These are phyloP conservation scores for Jamesozyma lodderae DNA, from an alignment of 805 yeast species.

Conservation along the genomic window DNA sequence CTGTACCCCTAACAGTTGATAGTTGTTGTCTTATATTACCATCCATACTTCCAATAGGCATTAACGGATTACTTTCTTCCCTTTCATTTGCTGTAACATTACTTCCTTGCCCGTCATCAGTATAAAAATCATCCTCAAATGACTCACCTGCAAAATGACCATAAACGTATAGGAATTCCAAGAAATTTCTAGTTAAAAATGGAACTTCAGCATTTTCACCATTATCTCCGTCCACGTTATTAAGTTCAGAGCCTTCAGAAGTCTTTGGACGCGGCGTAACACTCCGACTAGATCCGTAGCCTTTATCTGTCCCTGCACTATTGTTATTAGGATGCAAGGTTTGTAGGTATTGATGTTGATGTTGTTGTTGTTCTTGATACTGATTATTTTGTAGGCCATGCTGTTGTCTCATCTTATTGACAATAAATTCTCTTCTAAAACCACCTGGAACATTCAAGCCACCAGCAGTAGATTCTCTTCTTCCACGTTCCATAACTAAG, in stretches of 20 bases:
- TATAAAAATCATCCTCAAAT: conserved; percentile 52
- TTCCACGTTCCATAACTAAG: conserved; percentile 16
- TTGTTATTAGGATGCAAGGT: too few relatives aligned
- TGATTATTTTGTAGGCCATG: not conserved
- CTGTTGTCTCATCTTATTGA: conserved; percentile 31
- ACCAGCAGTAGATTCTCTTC: conserved; percentile 59
- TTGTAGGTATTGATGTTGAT: too few relatives aligned
- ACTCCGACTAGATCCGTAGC: not conserved
- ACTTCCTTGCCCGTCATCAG: conserved; percentile 32
- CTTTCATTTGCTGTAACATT: conserved; percentile 4
- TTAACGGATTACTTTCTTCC: conserved; percentile 24
- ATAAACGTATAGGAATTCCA: conserved; percentile 68
- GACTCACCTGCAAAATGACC: conserved; percentile 86
- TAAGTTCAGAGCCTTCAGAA: not conserved
- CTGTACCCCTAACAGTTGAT: conserved; percentile 44
- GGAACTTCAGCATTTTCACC: conserved; percentile 33
- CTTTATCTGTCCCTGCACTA: too few relatives aligned
- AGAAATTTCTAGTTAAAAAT: conserved; percentile 58
- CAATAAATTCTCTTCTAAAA: conserved; percentile 61
- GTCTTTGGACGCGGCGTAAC: not conserved
- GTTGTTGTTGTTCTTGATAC: not conserved
- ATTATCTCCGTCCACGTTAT: conserved; percentile 9
- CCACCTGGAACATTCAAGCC: conserved; percentile 75
- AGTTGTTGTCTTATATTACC: conserved; percentile 14
- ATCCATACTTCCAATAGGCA: conserved; percentile 10